Conservation (phyloP, 202 grass and related monocot species). For the Sporobolus alterniflorus region DNA sequence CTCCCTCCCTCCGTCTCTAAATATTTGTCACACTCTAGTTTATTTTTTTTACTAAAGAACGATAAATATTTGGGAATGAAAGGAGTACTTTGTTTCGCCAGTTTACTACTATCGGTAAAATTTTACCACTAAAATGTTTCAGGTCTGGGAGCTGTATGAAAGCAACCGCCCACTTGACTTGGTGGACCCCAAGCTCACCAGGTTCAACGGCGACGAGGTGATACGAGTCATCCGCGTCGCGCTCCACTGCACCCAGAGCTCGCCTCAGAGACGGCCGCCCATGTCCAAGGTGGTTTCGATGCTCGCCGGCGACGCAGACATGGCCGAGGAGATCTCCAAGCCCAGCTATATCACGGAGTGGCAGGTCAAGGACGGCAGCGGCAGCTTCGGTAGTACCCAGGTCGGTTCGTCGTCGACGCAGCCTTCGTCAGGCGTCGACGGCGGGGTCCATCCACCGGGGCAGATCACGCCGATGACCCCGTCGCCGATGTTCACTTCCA, state of each 20-base stretch:
- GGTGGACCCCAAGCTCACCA: slow-evolving; percentile 48
- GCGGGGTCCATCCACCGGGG: too few relatives aligned
- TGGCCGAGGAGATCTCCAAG: slow-evolving; percentile 31
- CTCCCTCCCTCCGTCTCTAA: too few relatives aligned
- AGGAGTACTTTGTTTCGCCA: background rate
- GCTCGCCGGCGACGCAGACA: slow-evolving; percentile 52
- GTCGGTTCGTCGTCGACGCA: slow-evolving; percentile 13
- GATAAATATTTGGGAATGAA: too few relatives aligned
- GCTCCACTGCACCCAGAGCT: slow-evolving; percentile 64
- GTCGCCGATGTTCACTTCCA: slow-evolving; percentile 22
- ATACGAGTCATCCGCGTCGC: slow-evolving; percentile 46
- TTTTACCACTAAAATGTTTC: slow-evolving; percentile 6
- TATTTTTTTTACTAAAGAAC: too few relatives aligned
- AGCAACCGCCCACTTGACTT: slow-evolving; percentile 46
- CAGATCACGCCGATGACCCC: background rate
- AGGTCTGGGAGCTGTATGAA: slow-evolving; percentile 85
- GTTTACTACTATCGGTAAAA: background rate
- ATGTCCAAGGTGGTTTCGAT: slow-evolving; percentile 74
- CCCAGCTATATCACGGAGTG: slow-evolving; percentile 77
- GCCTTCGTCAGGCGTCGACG: slow-evolving; percentile 9
- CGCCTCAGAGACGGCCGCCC: slow-evolving; percentile 49
- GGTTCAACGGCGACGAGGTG: slow-evolving; percentile 45
- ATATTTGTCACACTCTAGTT: too few relatives aligned
- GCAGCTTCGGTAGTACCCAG: slow-evolving; percentile 38
- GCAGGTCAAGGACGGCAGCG: slow-evolving; percentile 48